A percentile compares a stretch with the other conserved stretches of the same genome.
Conservation (phyloP, 768 basidiomycete species). For the Boletus pseudo-olivaceus region DNA sequence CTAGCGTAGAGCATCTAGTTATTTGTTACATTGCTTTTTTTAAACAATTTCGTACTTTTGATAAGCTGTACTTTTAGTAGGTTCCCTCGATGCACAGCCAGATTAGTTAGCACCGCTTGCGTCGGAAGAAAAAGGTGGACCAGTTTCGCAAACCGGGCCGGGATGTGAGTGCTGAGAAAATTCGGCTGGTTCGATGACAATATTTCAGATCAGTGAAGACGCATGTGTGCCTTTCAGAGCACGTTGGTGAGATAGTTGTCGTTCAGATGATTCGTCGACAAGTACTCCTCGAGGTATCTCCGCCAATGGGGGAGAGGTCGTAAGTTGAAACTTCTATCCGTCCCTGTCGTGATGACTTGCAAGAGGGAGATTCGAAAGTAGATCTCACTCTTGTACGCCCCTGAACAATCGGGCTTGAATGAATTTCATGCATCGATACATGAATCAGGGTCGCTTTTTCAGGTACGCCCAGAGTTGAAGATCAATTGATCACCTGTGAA, state of each 20-base stretch:
- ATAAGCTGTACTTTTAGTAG: slow-evolving; percentile 17
- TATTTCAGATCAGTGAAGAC: too few relatives aligned
- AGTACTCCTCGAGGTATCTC: slow-evolving; percentile 18
- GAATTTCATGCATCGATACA: slow-evolving; percentile 16
- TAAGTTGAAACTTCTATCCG: slow-evolving; percentile 24
- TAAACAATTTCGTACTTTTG: slow-evolving; percentile 10
- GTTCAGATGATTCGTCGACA: too few relatives aligned
- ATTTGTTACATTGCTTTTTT: slow-evolving; percentile 11
- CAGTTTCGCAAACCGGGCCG: background rate
- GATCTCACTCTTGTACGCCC: slow-evolving; percentile 25
- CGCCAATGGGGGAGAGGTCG: slow-evolving; percentile 12
- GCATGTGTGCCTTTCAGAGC: too few relatives aligned
- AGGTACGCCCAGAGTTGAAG: slow-evolving; percentile 14
- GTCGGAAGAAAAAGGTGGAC: too few relatives aligned
- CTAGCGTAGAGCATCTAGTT: slow-evolving; percentile 28
- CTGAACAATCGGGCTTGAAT: slow-evolving; percentile 22
- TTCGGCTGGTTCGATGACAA: slow-evolving; percentile 1
- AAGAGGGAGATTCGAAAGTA: slow-evolving; percentile 13
- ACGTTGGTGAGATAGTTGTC: too few relatives aligned
- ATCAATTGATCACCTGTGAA: slow-evolving; percentile 14
- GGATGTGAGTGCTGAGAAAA: too few relatives aligned
- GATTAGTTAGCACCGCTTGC: too few relatives aligned
- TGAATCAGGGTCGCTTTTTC: slow-evolving; percentile 27
- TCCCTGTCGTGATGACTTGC: slow-evolving; percentile 21
- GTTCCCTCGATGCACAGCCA: slow-evolving; percentile 10